A percentile compares a stretch with the other conserved stretches of the same genome.
phyloP scores from a whole-genome alignment of 2,329 filamentous ascomycete genomes.

The Amylocarpus encephaloides region DNA sequence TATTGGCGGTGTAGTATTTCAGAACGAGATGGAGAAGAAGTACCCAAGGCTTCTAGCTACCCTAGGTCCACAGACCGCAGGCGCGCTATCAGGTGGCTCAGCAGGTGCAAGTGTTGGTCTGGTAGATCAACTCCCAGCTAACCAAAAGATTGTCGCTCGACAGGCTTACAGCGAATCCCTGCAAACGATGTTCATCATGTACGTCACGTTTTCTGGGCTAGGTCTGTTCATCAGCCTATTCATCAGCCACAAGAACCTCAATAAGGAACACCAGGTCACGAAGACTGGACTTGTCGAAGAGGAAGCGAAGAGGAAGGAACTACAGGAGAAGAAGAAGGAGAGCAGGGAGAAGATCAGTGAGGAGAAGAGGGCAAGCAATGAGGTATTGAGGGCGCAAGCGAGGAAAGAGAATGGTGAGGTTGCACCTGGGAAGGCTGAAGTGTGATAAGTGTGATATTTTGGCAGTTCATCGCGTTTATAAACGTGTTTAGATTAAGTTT shows the following conservation, averaged over 20 bases:
- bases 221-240: slow-evolving; percentile 38
- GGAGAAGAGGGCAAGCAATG: slow-evolving; percentile 9
- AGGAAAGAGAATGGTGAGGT: slow-evolving; percentile 4
- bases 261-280: slow-evolving; percentile 44
- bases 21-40: slow-evolving; percentile 37
- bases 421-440: neutral
- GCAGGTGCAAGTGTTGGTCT: slow-evolving; percentile 19
- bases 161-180: slow-evolving; percentile 12
- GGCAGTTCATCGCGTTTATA: neutral
- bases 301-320: slow-evolving; percentile 20
- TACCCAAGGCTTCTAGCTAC: slow-evolving; percentile 13
- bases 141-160: slow-evolving; percentile 12
- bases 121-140: slow-evolving; percentile 10
- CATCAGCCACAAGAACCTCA: slow-evolving; percentile 39
- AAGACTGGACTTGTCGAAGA: slow-evolving; percentile 13
- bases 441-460: neutral
- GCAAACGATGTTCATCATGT: slow-evolving; percentile 29
- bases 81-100: slow-evolving; percentile 20
- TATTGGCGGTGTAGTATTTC: slow-evolving; percentile 44
- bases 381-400: slow-evolving; percentile 1
- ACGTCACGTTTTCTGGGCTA: slow-evolving; percentile 24
- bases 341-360: slow-evolving; percentile 6
- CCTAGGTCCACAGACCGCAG: slow-evolving; percentile 22
- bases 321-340: slow-evolving; percentile 12
- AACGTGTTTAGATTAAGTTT: no score